A percentile compares a stretch with the other conserved stretches of the same genome.
Conservation (phyloP, 495 filamentous ascomycete species). For the Trichoderma erinaceum region DNA sequence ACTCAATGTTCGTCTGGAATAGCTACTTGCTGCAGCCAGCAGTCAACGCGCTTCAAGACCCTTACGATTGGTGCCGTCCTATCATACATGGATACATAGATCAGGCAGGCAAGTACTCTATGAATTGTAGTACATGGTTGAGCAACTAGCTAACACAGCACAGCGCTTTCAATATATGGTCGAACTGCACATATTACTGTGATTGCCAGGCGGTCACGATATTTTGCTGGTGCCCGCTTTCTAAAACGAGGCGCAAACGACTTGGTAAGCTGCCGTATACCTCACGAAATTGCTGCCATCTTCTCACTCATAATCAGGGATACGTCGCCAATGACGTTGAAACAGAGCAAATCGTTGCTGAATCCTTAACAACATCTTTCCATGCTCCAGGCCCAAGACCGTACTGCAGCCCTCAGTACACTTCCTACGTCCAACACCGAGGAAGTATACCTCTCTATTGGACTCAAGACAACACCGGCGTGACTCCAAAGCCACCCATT, state of each 20-base stretch:
- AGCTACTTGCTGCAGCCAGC: conserved; percentile 79
- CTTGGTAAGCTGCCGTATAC: conserved; percentile 34
- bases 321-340: conserved; percentile 99
- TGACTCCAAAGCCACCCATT: conserved; percentile 92
- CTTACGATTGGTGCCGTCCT: conserved; percentile 93
- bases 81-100: conserved; percentile 96
- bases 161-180: conserved; percentile 74
- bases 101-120: conserved; percentile 51
- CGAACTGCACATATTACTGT: conserved; percentile 84
- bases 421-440: conserved; percentile 93
- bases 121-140: neutral
- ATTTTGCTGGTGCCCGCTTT: conserved; percentile 91
- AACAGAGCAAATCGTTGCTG: conserved; percentile 96
- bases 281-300: conserved; percentile 16
- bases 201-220: conserved; percentile 85
- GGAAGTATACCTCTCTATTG: conserved; percentile 96
- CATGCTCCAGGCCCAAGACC: conserved; percentile 83
- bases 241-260: conserved; percentile 94
- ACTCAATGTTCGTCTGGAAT: conserved; percentile 98
- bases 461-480: conserved; percentile 95
- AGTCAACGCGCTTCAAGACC: conserved; percentile 59
- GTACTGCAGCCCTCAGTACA: conserved; percentile 84
- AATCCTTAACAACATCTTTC: conserved; percentile 88
- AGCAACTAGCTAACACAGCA: neutral
- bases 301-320: conserved; percentile 40